These are phyloP conservation scores for Wickerhamomyces xylosicus DNA, from an alignment of 805 yeast genomes.

Conservation along the genomic window DNA sequence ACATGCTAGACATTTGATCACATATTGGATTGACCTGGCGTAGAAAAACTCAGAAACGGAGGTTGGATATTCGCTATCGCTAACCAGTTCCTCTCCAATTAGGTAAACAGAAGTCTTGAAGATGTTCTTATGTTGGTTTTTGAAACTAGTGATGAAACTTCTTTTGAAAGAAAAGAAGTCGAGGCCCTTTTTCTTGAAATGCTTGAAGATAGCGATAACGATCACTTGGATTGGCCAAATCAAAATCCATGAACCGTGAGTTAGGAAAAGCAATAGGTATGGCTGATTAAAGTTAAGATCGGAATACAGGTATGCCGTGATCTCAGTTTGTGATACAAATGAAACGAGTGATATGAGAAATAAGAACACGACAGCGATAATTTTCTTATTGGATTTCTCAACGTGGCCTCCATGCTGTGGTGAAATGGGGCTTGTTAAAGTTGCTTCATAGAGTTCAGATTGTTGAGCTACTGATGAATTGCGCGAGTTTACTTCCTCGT, in stretches of 20 bases:
- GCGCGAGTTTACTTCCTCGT: not conserved
- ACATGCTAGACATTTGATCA: slow-evolving; percentile 30
- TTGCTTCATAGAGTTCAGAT: too few species aligned
- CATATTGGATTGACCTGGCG: slow-evolving; percentile 22
- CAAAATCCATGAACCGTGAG: slow-evolving; percentile 72
- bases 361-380: slow-evolving; percentile 36
- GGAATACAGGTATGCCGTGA: slow-evolving; percentile 59
- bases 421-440: not conserved
- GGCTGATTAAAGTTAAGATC: slow-evolving; percentile 56
- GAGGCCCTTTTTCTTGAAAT: slow-evolving; percentile 20
- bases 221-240: slow-evolving; percentile 63
- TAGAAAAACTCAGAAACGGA: slow-evolving; percentile 6
- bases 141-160: slow-evolving; percentile 26
- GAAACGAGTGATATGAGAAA: slow-evolving; percentile 40
- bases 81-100: slow-evolving; percentile 6
- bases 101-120: slow-evolving; percentile 22
- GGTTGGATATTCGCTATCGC: slow-evolving; percentile 11
- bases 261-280: slow-evolving; percentile 47
- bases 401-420: not conserved
- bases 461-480: too few species aligned
- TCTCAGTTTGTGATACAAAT: slow-evolving; percentile 75
- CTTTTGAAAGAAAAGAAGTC: slow-evolving; percentile 8
- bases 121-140: slow-evolving; percentile 32
- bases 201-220: slow-evolving; percentile 35
- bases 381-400: slow-evolving; percentile 18